Percentiles rank a stretch among this genome's conserved stretches.
Evolutionary conservation across 331 rosid genomes (phyloP).

Genomic region (Phaseolus coccineus): DNA sequence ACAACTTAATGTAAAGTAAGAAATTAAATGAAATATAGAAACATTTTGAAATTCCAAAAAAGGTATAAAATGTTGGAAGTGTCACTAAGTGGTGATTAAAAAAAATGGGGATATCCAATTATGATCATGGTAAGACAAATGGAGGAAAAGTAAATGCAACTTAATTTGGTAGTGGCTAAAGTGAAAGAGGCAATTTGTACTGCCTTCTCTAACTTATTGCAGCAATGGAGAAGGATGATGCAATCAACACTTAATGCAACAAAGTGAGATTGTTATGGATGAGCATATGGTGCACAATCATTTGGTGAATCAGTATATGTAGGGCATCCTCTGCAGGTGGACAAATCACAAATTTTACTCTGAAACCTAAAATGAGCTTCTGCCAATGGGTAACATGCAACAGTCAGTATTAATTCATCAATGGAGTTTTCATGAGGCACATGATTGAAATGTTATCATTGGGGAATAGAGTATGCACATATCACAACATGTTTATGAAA

Average conservation of each 20-base stretch:
- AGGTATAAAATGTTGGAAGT: too few relatives aligned
- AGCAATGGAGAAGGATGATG: neutral
- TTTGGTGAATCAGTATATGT: neutral
- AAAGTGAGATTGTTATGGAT: slow-evolving; percentile 7
- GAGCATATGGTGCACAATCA: slow-evolving; percentile 1
- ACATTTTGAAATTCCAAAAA: too few relatives aligned
- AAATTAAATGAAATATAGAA: too few relatives aligned
- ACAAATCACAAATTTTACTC: neutral
- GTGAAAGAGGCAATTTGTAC: neutral
- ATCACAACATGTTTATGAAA: too few relatives aligned
- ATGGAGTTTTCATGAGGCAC: neutral
- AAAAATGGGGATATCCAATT: neutral
- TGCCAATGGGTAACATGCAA: neutral
- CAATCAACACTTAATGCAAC: neutral
- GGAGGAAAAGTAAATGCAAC: neutral
- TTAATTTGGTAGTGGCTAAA: neutral
- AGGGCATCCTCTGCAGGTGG: neutral
- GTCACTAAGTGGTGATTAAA: too few relatives aligned
- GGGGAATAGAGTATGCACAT: too few relatives aligned
- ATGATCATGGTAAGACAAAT: neutral
- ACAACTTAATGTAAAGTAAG: too few relatives aligned
- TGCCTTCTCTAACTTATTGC: too few relatives aligned
- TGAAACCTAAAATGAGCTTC: neutral
- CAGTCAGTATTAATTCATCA: neutral
- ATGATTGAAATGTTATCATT: too few relatives aligned